phyloP scores from a whole-genome alignment of 2,329 filamentous ascomycete genomes.

The Fusarium nematophilum region DNA sequence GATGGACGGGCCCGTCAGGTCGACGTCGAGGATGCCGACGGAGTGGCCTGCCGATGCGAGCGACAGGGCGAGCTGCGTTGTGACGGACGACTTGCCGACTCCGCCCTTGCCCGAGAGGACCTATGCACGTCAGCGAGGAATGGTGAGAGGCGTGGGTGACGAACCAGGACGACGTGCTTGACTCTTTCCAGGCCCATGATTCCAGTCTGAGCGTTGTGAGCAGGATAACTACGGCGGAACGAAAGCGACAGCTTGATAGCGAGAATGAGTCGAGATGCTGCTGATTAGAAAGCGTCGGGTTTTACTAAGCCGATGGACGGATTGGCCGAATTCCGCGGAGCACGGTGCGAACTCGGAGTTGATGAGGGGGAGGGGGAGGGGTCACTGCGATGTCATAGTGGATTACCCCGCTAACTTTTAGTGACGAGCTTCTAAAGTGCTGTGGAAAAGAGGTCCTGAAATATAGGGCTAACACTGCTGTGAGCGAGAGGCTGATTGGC shows the following conservation, averaged over 20 bases:
- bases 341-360: constrained; percentile 13
- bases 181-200: constrained; percentile 65
- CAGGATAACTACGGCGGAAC: neutral
- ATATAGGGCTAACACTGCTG: too few species aligned
- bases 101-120: constrained; percentile 97
- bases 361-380: neutral
- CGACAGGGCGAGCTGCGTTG: constrained; percentile 92
- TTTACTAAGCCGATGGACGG: constrained; percentile 41
- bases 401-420: constrained; percentile 30
- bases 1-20: constrained; percentile 95
- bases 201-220: constrained; percentile 42
- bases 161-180: constrained; percentile 81
- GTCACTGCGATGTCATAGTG: constrained; percentile 21
- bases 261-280: constrained; percentile 8
- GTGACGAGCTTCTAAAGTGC: neutral
- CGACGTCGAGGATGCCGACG: constrained; percentile 95
- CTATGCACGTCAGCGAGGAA: constrained; percentile 49
- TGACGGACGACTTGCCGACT: constrained; percentile 98
- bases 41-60: constrained; percentile 86
- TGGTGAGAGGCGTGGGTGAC: constrained; percentile 34
- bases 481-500: too few species aligned
- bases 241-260: too few species aligned
- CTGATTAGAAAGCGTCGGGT: constrained; percentile 47
- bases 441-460: too few species aligned
- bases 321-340: constrained; percentile 33